Base-by-base conservation (phyloP, 352 stramenopile genomes). In the Globisporangium echinulatum region DNA sequence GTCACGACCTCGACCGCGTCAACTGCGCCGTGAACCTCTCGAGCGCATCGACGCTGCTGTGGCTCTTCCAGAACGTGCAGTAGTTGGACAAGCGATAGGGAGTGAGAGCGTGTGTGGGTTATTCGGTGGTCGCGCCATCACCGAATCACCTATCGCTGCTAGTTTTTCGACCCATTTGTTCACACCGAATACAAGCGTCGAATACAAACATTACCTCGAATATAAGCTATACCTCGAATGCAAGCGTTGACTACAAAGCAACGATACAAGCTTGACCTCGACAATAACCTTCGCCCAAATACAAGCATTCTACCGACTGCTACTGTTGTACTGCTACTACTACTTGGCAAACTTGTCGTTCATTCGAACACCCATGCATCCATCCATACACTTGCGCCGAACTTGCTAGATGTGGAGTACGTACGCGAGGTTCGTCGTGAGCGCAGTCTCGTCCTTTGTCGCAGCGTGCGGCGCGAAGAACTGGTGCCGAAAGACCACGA, bases 1-100 rank as follows among this genome's bases (percentile, higher is more conserved):
- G 87, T 59, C 87, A 96, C 61, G 87, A 96, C 67, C 72, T 96
- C 25, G 87, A 96, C 67, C 83, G 87, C 60, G 87, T 93, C 43
- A 93, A 96, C 69, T 92, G 80, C 68, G 69, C 71, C 5, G 84
- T 94, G 37, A 85, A 85, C 66, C 61, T 96, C 44, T 88, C 85
- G 25, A 94, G 85, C 65, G 83, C 87, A 37, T 94, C 83, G 46
- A 87, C 90, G 61, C 77, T 96, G 58, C 70, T 96, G 47, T 94
- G 75, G 71, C 67, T 96, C 42, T 71, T 92, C 65, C 80, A 90
- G 50, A 89, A 90, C 67, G 67, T 78, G 51, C 59, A 87, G 52
- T 87, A 71, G 46, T 33, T 46, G 39, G 11, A 53, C 52, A 10
- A 38, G 52, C 54, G 62, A 36, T n/a, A 33, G 15, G 36, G 55